Percentiles rank a stretch among this genome's conserved stretches.
Evolutionary conservation across 306 rosid genomes (phyloP).

Genomic region (Sphenostylis stenocarpa): DNA sequence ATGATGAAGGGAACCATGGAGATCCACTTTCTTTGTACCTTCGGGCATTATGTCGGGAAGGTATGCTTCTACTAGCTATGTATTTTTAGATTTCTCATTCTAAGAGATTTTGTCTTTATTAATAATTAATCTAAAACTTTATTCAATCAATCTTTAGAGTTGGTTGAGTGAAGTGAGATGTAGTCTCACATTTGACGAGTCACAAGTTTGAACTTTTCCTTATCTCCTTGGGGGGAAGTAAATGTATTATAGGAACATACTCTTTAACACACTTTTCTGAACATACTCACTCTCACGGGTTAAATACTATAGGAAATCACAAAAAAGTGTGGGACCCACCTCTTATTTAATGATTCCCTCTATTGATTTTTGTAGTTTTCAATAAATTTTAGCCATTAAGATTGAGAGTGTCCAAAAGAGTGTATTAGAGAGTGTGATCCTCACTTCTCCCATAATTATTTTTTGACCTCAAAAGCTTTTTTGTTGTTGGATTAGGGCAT

Average conservation of each 20-base stretch:
- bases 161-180: not conserved
- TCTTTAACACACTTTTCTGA: too few species aligned
- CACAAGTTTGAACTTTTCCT: not conserved
- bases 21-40: constrained; percentile 96
- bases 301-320: too few species aligned
- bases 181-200: not conserved
- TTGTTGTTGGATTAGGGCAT: not conserved
- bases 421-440: too few species aligned
- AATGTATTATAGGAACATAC: not conserved
- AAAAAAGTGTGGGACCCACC: too few species aligned
- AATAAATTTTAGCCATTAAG: too few species aligned
- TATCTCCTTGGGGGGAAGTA: not conserved
- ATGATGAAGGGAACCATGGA: constrained; percentile 75
- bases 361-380: too few species aligned
- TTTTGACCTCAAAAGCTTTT: not conserved
- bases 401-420: too few species aligned
- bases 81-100: constrained; percentile 3
- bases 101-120: constrained; percentile 17
- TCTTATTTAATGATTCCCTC: too few species aligned
- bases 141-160: not conserved
- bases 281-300: too few species aligned
- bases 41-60: constrained; percentile 93
- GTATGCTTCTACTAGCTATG: constrained; percentile 44
- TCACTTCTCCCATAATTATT: not conserved
- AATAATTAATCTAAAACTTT: constrained; percentile 18